phyloP scores from a whole-genome alignment of 2,329 filamentous ascomycete genomes.

The Colletotrichum scovillei region DNA sequence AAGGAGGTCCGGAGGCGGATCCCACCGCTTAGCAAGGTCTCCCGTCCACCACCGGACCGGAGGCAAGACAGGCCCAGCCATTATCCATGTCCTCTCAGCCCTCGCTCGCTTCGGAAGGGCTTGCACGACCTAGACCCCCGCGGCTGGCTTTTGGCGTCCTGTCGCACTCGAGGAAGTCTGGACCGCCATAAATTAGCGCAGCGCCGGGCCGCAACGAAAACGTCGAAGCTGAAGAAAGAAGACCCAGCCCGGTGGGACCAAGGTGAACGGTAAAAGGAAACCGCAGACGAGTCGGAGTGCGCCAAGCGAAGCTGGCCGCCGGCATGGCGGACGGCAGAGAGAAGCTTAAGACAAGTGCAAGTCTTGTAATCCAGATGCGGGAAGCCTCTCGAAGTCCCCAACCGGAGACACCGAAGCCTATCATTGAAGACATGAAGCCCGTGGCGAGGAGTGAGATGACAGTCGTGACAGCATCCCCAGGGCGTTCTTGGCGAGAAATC shows the following conservation, averaged over 20 bases:
- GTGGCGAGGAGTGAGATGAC: conserved; percentile 7
- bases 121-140: neutral
- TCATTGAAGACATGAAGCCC: neutral
- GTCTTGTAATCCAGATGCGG: neutral
- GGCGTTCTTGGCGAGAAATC: conserved; percentile 2
- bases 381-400: neutral
- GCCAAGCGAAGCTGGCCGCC: neutral
- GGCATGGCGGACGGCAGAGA: conserved; percentile 6
- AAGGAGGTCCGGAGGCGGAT: conserved; percentile 22
- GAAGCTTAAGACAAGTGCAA: conserved; percentile 7
- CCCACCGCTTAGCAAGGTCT: neutral
- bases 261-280: conserved; percentile 19
- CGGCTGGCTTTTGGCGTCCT: neutral
- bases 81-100: neutral
- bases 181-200: neutral
- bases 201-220: conserved; percentile 19
- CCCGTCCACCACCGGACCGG: conserved; percentile 8
- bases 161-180: neutral
- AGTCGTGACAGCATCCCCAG: neutral
- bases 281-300: neutral
- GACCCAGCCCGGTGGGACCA: conserved; percentile 4
- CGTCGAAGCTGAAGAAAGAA: conserved; percentile 27
- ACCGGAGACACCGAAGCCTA: conserved; percentile 13
- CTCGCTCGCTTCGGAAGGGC: conserved; percentile 9
- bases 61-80: neutral